phyloP scores from a whole-genome alignment of 495 filamentous ascomycete genomes.

The Neurospora sp. region DNA sequence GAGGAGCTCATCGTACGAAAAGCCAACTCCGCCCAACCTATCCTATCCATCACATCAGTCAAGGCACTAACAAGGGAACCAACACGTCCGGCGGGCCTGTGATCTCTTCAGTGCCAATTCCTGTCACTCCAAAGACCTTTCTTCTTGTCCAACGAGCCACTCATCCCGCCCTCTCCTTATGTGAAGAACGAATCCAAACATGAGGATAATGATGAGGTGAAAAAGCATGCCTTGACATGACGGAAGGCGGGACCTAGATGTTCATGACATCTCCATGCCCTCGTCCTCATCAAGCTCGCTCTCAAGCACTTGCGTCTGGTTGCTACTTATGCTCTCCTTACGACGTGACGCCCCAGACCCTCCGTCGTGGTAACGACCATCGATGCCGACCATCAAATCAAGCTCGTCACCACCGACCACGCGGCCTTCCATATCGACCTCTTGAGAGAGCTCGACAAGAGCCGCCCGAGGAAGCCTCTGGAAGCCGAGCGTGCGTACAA shows the following conservation, averaged over 20 bases:
- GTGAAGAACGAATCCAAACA: background rate
- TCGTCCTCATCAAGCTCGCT: constrained; percentile 65
- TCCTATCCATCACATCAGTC: background rate
- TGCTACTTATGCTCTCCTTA: constrained; percentile 50
- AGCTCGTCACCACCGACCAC: constrained; percentile 77
- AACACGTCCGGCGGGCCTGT: background rate
- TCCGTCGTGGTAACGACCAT: constrained; percentile 44
- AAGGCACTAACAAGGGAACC: background rate
- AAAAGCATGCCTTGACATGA: background rate
- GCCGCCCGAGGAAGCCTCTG: constrained; percentile 62
- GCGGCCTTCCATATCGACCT: constrained; percentile 81
- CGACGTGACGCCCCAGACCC: constrained; percentile 38
- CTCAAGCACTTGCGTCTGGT: constrained; percentile 45
- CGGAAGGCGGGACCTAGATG: background rate
- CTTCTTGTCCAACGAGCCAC: background rate
- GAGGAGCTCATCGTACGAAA: background rate
- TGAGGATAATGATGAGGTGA: background rate
- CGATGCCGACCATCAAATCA: constrained; percentile 59
- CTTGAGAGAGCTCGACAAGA: constrained; percentile 83
- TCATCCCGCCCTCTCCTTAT: background rate
- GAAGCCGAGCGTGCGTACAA: constrained; percentile 84
- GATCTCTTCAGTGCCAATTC: background rate
- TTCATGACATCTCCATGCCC: constrained; percentile 39
- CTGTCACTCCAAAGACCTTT: background rate
- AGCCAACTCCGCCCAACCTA: background rate